Conservation (phyloP, 1,284 basidiomycete genomes). For the Tylopilus sp. region DNA sequence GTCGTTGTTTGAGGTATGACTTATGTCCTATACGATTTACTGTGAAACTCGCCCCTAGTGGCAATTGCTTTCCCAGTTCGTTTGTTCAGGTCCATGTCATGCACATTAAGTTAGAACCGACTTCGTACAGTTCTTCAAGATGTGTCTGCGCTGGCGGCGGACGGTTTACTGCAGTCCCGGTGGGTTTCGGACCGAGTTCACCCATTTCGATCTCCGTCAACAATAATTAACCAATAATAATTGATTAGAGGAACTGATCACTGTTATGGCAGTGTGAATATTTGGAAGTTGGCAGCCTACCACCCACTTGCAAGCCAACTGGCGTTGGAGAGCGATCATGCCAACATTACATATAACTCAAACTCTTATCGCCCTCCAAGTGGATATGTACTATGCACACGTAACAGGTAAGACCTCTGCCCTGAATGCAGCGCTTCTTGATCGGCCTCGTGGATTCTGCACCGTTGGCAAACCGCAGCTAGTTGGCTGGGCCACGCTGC, state of each 20-base stretch:
- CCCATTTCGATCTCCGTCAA: background rate
- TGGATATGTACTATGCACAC: slow-evolving; percentile 1
- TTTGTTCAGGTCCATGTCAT: background rate
- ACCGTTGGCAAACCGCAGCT: slow-evolving; percentile 32
- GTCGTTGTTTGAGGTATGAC: slow-evolving; percentile 22
- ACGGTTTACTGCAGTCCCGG: slow-evolving; percentile 8
- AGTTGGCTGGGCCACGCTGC: background rate
- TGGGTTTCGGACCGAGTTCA: background rate
- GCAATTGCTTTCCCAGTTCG: background rate
- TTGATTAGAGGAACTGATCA: too few species aligned
- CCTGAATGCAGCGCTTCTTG: slow-evolving; percentile 1
- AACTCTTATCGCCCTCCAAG: slow-evolving; percentile 6
- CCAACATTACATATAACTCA: slow-evolving; percentile 3
- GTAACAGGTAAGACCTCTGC: slow-evolving; percentile 1
- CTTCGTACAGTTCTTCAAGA: too few species aligned
- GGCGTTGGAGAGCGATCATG: slow-evolving; percentile 6
- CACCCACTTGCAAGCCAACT: slow-evolving; percentile 7
- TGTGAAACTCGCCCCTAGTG: background rate
- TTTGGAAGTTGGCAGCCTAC: slow-evolving; percentile 24
- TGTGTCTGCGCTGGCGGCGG: too few species aligned
- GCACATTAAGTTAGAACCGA: background rate
- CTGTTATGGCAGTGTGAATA: slow-evolving; percentile 2
- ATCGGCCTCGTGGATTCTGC: slow-evolving; percentile 36
- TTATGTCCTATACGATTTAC: background rate
- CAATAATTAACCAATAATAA: background rate